Evolutionary conservation across 768 basidiomycete species (phyloP).

Genomic region (Auricularia sp.): DNA sequence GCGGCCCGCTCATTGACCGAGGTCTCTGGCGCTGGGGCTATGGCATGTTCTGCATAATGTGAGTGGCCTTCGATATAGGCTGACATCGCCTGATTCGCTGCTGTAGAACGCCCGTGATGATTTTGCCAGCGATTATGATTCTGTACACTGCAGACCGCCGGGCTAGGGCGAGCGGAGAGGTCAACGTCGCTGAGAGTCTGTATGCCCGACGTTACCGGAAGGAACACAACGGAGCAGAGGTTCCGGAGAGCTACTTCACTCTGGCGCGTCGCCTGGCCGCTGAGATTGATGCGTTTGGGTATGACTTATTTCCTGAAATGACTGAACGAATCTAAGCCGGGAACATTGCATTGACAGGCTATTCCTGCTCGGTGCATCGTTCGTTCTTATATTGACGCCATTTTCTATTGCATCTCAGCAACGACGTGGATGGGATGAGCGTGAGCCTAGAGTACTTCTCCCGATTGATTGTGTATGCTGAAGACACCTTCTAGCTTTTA

Average conservation of each 20-base stretch:
- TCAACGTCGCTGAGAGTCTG: not conserved
- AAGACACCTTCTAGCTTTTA: slow-evolving; percentile 19
- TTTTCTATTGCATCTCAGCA: slow-evolving; percentile 18
- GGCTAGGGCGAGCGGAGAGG: not conserved
- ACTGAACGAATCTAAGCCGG: not conserved
- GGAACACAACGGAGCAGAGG: not conserved
- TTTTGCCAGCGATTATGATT: slow-evolving; percentile 17
- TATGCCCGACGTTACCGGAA: not conserved
- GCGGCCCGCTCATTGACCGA: not conserved
- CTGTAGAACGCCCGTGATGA: slow-evolving; percentile 13
- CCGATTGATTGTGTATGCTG: not conserved
- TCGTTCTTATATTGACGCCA: slow-evolving; percentile 23
- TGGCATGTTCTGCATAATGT: not conserved
- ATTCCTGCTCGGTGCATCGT: slow-evolving; percentile 19
- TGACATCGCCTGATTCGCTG: too few relatives aligned
- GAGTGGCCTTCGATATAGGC: too few relatives aligned
- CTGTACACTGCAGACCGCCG: not conserved
- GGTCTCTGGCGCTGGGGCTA: not conserved
- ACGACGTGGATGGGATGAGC: slow-evolving; percentile 17
- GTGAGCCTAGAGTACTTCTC: slow-evolving; percentile 13
- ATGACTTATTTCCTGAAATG: not conserved
- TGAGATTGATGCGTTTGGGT: slow-evolving; percentile 20
- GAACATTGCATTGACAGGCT: slow-evolving; percentile 7
- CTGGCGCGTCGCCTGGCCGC: slow-evolving; percentile 9
- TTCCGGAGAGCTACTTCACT: not conserved